These are phyloP conservation scores for Scutellaria barbata DNA, from an alignment of 257 asterid genomes.

Conservation along the genomic window DNA sequence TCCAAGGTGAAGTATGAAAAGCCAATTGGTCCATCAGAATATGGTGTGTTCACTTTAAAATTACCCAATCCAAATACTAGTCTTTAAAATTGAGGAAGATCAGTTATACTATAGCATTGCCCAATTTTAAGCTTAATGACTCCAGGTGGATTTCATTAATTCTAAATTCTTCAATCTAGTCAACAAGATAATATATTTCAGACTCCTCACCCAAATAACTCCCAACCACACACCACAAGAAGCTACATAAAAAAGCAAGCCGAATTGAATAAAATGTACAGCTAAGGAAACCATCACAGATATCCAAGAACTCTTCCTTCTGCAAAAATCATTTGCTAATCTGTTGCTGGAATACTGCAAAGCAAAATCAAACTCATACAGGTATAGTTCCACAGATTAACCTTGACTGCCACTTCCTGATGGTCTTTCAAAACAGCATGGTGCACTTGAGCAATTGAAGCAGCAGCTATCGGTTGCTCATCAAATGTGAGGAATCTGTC, in stretches of 20 bases:
- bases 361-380: conserved; percentile 27
- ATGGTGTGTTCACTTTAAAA: conserved; percentile 6
- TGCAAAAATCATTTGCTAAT: conserved; percentile 14
- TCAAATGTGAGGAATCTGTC: conserved; percentile 81
- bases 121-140: not conserved
- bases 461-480: conserved; percentile 95
- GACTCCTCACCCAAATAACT: not conserved
- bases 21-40: conserved; percentile 7
- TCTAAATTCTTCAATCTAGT: conserved; percentile 14
- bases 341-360: conserved; percentile 22
- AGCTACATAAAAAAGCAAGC: conserved; percentile 4
- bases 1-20: conserved; percentile 12
- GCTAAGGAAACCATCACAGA: not conserved
- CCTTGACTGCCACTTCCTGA: conserved; percentile 96
- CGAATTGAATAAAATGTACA: conserved; percentile 20
- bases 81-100: conserved; percentile 9
- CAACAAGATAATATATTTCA: conserved; percentile 2
- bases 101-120: not conserved
- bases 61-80: conserved; percentile 13
- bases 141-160: not conserved
- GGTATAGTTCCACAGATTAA: conserved; percentile 37
- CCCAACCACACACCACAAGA: conserved; percentile 16
- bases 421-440: conserved; percentile 71
- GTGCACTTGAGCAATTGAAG: conserved; percentile 99
- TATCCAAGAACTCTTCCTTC: not conserved